Conservation (phyloP, 2,329 filamentous ascomycete genomes). For the Thielaviopsis musarum region DNA sequence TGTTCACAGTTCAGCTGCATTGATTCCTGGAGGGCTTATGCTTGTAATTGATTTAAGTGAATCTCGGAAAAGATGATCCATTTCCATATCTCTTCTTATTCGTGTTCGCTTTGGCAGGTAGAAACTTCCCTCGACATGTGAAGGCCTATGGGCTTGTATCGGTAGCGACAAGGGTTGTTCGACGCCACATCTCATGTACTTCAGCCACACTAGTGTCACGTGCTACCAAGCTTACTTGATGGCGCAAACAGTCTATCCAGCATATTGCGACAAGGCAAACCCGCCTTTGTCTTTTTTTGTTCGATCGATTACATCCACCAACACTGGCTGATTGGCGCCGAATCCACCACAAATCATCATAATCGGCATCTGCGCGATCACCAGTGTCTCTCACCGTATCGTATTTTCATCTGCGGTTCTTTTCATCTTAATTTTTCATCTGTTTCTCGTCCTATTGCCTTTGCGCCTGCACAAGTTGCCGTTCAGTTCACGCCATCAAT, state of each 20-base stretch:
- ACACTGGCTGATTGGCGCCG: not conserved
- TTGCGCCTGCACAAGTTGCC: not conserved
- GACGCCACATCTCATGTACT: not conserved
- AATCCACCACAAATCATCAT: not conserved
- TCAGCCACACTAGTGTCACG: not conserved
- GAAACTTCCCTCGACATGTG: not conserved
- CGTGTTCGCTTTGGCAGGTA: not conserved
- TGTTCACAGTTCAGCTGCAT: not conserved
- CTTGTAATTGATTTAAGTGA: too few species aligned
- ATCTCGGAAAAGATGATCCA: too few species aligned
- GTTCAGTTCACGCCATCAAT: not conserved
- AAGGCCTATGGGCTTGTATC: not conserved
- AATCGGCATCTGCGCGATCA: not conserved
- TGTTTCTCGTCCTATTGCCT: not conserved
- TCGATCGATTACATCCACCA: not conserved
- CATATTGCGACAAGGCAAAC: not conserved
- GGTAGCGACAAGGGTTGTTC: not conserved
- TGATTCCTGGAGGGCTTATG: not conserved
- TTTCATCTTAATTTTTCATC: not conserved
- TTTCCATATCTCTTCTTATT: not conserved
- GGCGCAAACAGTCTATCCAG: not conserved
- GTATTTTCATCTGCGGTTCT: not conserved
- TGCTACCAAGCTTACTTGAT: not conserved
- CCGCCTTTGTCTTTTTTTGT: not conserved
- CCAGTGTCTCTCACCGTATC: not conserved